Conservation (phyloP, 1,284 basidiomycete species). For the Pseudozyma hubeiensis region DNA sequence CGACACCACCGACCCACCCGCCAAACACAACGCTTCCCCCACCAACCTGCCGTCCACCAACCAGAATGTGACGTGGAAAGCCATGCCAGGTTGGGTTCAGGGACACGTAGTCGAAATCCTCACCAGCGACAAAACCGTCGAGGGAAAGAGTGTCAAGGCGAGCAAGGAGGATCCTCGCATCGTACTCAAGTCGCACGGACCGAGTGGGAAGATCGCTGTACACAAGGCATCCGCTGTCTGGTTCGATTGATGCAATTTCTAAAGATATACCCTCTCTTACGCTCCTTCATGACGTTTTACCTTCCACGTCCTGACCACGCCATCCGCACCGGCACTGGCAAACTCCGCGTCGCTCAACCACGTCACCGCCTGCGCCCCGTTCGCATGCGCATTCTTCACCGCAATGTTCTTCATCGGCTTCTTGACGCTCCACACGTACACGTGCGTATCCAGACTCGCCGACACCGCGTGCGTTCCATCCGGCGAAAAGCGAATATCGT, state of each 20-base stretch:
- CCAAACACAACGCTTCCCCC: constrained; percentile 8
- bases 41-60: constrained; percentile 10
- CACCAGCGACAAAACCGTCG: constrained; percentile 3
- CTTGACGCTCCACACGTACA: constrained; percentile 87
- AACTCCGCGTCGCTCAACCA: constrained; percentile 79
- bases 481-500: constrained; percentile 81
- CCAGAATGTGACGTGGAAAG: constrained; percentile 27
- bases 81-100: constrained; percentile 31
- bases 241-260: constrained; percentile 12
- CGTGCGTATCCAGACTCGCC: constrained; percentile 78
- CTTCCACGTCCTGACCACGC: constrained; percentile 54
- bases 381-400: constrained; percentile 73
- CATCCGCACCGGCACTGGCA: constrained; percentile 84
- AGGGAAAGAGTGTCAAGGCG: constrained; percentile 20
- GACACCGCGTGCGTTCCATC: constrained; percentile 79
- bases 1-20: constrained; percentile 12
- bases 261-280: constrained; percentile 3
- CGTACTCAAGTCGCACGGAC: constrained; percentile 16
- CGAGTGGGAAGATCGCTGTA: constrained; percentile 18
- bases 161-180: constrained; percentile 17
- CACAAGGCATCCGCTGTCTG: constrained; percentile 18
- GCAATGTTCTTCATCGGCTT: constrained; percentile 82
- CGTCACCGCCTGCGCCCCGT: constrained; percentile 76
- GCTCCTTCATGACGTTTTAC: constrained; percentile 33
- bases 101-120: constrained; percentile 21